phyloP scores from a whole-genome alignment of 2,329 filamentous ascomycete species.

The Phyllosticta citrichinensis region DNA sequence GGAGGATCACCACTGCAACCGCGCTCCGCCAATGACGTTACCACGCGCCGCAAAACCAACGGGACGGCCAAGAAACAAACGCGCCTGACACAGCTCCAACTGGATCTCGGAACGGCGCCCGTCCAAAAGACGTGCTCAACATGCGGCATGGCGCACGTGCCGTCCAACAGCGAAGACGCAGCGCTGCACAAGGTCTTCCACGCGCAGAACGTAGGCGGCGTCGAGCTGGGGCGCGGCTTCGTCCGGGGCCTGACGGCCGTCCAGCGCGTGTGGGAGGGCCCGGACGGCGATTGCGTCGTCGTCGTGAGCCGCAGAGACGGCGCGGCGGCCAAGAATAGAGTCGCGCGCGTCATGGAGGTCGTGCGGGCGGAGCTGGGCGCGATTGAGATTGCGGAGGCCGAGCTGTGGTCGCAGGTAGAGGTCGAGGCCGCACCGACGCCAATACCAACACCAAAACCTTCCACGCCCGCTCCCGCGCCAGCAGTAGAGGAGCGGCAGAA shows the following conservation, averaged over 20 bases:
- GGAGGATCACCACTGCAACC: not conserved
- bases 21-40: not conserved
- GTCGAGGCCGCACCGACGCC: not conserved
- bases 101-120: conserved; percentile 47
- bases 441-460: not conserved
- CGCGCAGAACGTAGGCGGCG: conserved; percentile 49
- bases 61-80: conserved; percentile 17
- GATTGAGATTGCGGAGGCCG: conserved; percentile 46
- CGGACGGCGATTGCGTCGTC: conserved; percentile 41
- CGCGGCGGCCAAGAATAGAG: conserved; percentile 43
- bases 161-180: conserved; percentile 51
- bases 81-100: conserved; percentile 48
- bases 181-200: conserved; percentile 55
- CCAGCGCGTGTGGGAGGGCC: conserved; percentile 42
- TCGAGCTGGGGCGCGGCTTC: conserved; percentile 51
- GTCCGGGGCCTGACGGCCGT: conserved; percentile 40
- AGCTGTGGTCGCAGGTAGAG: conserved; percentile 44
- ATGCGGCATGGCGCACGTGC: conserved; percentile 59
- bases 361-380: conserved; percentile 54
- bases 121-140: conserved; percentile 46
- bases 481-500: conserved; percentile 3
- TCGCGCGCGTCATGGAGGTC: conserved; percentile 45
- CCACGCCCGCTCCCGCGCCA: not conserved
- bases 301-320: conserved; percentile 48
- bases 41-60: conserved; percentile 5